Evolutionary conservation across 371 early-diverging fungal genomes (phyloP).

Genomic region (Apophysomyces variabilis): DNA sequence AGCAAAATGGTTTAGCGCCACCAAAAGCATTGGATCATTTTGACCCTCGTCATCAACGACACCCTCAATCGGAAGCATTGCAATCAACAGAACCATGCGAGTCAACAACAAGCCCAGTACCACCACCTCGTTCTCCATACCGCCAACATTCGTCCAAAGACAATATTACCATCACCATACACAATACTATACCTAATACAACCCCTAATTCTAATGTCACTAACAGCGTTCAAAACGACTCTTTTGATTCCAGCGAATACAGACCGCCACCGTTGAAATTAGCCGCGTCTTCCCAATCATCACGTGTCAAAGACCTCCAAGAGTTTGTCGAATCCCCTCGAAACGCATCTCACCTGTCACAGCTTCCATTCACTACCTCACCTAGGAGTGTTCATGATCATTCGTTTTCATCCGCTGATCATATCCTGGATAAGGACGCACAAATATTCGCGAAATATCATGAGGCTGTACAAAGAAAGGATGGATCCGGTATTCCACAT

Average conservation of each 20-base stretch:
- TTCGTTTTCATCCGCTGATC: not conserved
- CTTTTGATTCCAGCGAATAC: not conserved
- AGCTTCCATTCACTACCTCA: not conserved
- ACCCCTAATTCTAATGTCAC: conserved; percentile 3
- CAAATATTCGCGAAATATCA: conserved; percentile 31
- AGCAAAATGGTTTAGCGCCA: conserved; percentile 8
- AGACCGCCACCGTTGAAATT: conserved; percentile 13
- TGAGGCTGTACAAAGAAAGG: conserved; percentile 5
- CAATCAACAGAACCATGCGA: not conserved
- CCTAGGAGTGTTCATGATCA: not conserved
- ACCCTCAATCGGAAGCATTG: not conserved
- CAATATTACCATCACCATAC: not conserved
- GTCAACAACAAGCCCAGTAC: not conserved
- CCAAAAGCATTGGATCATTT: not conserved
- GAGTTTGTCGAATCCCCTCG: not conserved
- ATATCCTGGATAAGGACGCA: conserved; percentile 33
- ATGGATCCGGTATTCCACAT: conserved; percentile 4
- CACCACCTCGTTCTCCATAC: conserved; percentile 32
- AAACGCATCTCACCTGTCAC: not conserved
- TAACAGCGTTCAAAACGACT: not conserved
- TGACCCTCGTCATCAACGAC: not conserved
- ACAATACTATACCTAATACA: conserved; percentile 2
- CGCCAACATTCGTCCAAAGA: conserved; percentile 14
- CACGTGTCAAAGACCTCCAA: not conserved
- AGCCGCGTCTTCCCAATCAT: not conserved